Percentiles rank a stretch among this genome's conserved stretches.
Conservation (phyloP, 352 stramenopile genomes). For the Blastocystis sp. region DNA sequence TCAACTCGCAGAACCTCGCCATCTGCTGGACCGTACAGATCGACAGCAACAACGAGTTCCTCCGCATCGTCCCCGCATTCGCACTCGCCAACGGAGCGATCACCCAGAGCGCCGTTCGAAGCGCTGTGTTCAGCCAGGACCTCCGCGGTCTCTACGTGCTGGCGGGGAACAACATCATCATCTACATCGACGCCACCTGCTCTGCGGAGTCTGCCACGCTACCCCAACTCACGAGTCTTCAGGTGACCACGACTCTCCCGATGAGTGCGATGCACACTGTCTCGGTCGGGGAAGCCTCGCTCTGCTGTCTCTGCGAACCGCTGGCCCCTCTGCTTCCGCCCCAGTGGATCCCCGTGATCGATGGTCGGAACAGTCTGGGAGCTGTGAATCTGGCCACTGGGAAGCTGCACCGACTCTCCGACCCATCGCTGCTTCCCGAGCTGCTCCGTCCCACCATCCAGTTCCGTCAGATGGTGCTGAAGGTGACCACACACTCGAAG, state of each 20-base stretch:
- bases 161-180: background rate
- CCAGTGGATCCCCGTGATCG: background rate
- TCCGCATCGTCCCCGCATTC: background rate
- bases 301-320: background rate
- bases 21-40: constrained; percentile 9
- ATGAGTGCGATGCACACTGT: background rate
- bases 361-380: background rate
- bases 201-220: background rate
- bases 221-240: background rate
- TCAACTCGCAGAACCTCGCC: background rate
- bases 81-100: background rate
- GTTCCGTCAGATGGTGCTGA: background rate
- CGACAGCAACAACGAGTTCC: constrained; percentile 3
- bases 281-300: background rate
- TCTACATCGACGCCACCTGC: background rate
- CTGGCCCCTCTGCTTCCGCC: background rate
- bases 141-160: background rate
- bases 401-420: background rate
- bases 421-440: background rate
- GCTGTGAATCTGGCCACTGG: background rate
- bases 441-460: background rate
- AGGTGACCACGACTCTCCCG: background rate
- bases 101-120: background rate
- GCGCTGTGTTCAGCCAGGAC: background rate
- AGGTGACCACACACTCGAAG: background rate